Evolutionary conservation across 1,284 basidiomycete genomes (phyloP).

Genomic region (Phellinidium pouzarii): DNA sequence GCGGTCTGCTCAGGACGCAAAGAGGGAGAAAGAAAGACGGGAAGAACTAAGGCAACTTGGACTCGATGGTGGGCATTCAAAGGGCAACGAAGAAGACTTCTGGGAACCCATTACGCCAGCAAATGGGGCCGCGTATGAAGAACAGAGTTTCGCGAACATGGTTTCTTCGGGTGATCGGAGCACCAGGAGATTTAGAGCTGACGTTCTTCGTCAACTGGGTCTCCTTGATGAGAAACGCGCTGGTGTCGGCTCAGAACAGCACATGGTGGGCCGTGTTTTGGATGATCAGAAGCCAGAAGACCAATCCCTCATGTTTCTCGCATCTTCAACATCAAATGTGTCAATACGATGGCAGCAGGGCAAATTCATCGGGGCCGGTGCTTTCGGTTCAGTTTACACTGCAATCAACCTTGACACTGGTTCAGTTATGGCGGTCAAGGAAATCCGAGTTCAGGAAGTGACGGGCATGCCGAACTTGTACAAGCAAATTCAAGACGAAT

Average conservation of each 20-base stretch:
- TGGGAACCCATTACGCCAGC: constrained; percentile 29
- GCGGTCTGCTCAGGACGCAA: constrained; percentile 60
- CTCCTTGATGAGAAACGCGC: constrained; percentile 60
- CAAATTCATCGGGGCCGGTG: constrained; percentile 94
- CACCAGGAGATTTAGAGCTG: constrained; percentile 69
- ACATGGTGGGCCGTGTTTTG: constrained; percentile 81
- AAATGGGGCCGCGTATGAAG: constrained; percentile 31
- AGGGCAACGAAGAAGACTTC: constrained; percentile 46
- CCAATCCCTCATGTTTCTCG: constrained; percentile 84
- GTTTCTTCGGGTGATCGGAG: constrained; percentile 47
- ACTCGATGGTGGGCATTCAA: constrained; percentile 37
- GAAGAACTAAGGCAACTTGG: constrained; percentile 65
- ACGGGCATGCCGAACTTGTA: constrained; percentile 78
- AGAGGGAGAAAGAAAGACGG: constrained; percentile 79
- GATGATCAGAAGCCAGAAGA: constrained; percentile 91
- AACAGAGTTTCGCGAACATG: constrained; percentile 31
- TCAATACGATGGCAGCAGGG: constrained; percentile 99
- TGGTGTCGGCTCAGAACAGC: constrained; percentile 59
- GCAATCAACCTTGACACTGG: constrained; percentile 97
- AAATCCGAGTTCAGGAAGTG: constrained; percentile 96
- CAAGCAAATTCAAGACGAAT: constrained; percentile 94
- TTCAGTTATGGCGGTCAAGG: constrained; percentile 98
- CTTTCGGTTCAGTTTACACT: constrained; percentile 96
- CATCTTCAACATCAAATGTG: constrained; percentile 90
- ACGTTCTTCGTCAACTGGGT: constrained; percentile 51